A percentile compares a stretch with the other conserved stretches of the same genome.
These are phyloP conservation scores for Colletotrichum liriopes DNA, from an alignment of 2,329 filamentous ascomycete species.

Conservation along the genomic window DNA sequence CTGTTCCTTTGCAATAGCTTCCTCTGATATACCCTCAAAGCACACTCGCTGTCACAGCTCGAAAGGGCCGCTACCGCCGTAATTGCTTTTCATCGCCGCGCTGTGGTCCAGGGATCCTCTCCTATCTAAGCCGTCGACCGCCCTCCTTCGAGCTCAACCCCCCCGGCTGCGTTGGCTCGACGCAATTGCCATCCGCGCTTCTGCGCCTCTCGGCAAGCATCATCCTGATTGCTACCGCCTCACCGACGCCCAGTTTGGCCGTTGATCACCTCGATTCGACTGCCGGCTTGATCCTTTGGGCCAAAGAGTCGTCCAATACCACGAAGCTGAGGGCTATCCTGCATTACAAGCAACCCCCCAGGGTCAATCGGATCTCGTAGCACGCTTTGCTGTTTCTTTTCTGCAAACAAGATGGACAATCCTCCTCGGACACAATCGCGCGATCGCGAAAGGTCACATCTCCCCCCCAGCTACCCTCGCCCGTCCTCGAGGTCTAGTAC, in stretches of 20 bases:
- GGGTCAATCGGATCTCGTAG: neutral
- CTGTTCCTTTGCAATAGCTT: conserved; percentile 35
- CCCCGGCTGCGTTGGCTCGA: conserved; percentile 7
- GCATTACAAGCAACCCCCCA: neutral
- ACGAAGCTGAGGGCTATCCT: neutral
- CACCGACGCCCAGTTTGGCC: neutral
- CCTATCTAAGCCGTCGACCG: neutral
- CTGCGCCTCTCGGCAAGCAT: conserved; percentile 33
- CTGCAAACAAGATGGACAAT: conserved; percentile 32
- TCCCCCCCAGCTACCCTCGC: conserved; percentile 53
- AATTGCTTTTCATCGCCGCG: neutral
- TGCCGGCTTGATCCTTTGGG: conserved; percentile 16
- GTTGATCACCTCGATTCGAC: conserved; percentile 4
- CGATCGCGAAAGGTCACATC: conserved; percentile 36
- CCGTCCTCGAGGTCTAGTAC: conserved; percentile 64
- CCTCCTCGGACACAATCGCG: conserved; percentile 17
- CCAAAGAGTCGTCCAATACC: conserved; percentile 15
- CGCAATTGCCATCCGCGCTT: conserved; percentile 25
- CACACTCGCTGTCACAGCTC: conserved; percentile 26
- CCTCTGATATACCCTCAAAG: conserved; percentile 37
- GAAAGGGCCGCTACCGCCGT: neutral
- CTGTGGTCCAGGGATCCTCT: conserved; percentile 11
- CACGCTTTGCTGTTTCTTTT: conserved; percentile 3
- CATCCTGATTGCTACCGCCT: neutral
- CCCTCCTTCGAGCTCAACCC: neutral